Base-by-base conservation (phyloP, 139 green algal genomes). In the Picochlorum sp. region DNA sequence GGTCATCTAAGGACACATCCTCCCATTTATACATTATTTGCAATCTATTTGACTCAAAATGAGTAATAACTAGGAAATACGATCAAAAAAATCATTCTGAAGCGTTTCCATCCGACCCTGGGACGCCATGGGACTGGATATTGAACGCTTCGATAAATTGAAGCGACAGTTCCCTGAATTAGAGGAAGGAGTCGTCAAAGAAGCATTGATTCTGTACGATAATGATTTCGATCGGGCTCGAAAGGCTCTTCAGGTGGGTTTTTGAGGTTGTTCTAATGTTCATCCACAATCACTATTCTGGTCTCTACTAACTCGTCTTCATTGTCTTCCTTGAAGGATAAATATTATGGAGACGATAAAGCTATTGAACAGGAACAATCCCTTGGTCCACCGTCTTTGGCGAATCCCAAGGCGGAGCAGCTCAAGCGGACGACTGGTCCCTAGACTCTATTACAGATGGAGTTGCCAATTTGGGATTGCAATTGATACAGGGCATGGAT, bases 141-240 rank as follows among this genome's bases (percentile, higher is more conserved):
- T 21, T 13, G n/a, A 54, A 54, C 16, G 47, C 47, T 65, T n/a
- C 15, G 20, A 49, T 18, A 51, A 52, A 50, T 14, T 65, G 18
- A 65, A 59, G 57, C 20, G 44, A 26, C 20, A 65, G 23, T 65
- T 45, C 58, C 58, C 58, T 18, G 58, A 65, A 15, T 45, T 65
- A 15, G 58, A 65, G 13, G 21, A 50, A 50, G n/a, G 20, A 18
- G 23, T 65, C 15, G 20, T 65, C 11, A 26, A 65, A 15, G 58
- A 65, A 26, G 44, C 58, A 8, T 10, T 65, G 6, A 28, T 28
- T 18, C 6, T 45, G n/a, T n/a, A 59, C 23, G 58, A 52, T 20
- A 57, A 50, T 59, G 23, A 65, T 21, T 52, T 65, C 23, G 20
- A 32, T 32, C n/a, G 58, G 9, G 23, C 58, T 4, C 57, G 58